A percentile compares a stretch with the other conserved stretches of the same genome.
Conservation (phyloP, 257 asterid species). For the Lavandula angustifolia region DNA sequence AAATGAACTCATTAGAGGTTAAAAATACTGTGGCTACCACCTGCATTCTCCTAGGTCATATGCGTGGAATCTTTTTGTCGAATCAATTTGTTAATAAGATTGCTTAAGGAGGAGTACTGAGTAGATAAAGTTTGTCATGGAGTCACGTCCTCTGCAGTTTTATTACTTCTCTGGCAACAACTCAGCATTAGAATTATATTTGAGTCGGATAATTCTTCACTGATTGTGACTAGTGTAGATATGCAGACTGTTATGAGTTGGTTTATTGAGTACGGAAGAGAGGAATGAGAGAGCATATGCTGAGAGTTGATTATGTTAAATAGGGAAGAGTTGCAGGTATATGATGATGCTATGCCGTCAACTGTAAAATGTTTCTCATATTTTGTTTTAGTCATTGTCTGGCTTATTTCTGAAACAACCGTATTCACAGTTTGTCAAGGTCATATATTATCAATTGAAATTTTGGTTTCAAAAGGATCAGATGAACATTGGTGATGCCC, state of each 20-base stretch:
- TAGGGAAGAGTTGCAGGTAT: too few species aligned
- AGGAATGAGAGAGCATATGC: too few species aligned
- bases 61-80: neutral
- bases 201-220: too few species aligned
- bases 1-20: conserved; percentile 7
- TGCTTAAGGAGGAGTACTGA: conserved; percentile 6
- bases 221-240: too few species aligned
- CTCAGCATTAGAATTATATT: too few species aligned
- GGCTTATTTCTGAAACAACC: conserved; percentile 30
- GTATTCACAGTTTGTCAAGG: conserved; percentile 68
- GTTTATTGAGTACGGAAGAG: too few species aligned
- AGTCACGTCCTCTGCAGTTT: conserved; percentile 3
- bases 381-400: conserved; percentile 12
- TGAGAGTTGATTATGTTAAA: too few species aligned
- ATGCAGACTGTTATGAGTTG: too few species aligned
- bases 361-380: neutral
- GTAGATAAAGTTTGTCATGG: conserved; percentile 8
- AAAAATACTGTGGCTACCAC: conserved; percentile 16
- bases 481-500: conserved; percentile 39
- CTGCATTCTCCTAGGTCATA: conserved; percentile 2
- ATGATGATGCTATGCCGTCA: neutral
- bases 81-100: conserved; percentile 13
- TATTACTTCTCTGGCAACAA: too few species aligned
- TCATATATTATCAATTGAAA: conserved; percentile 71
- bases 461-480: conserved; percentile 68